Conservation (phyloP, 768 basidiomycete species). For the Panus rudis region DNA sequence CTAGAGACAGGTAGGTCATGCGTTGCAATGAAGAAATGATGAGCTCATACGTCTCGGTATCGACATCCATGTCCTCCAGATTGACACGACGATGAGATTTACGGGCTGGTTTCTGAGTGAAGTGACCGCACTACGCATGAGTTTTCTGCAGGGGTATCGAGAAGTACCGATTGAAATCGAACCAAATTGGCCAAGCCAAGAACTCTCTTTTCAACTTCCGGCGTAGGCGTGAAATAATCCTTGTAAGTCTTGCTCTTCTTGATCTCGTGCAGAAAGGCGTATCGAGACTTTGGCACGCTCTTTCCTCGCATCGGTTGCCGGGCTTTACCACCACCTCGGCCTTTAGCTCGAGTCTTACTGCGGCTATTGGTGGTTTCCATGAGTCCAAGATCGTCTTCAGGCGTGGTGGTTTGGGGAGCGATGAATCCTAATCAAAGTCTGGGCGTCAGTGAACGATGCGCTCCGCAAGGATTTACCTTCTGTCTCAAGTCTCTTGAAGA, state of each 20-base stretch:
- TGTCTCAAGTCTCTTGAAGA: slow-evolving; percentile 61
- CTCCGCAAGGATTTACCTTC: slow-evolving; percentile 42
- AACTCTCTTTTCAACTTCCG: slow-evolving; percentile 50
- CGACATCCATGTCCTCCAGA: too few relatives aligned
- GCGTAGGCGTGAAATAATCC: slow-evolving; percentile 65
- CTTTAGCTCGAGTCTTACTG: slow-evolving; percentile 33
- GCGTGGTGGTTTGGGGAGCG: slow-evolving; percentile 37
- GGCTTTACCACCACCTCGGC: too few relatives aligned
- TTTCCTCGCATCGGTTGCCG: slow-evolving; percentile 30
- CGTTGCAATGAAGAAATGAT: too few relatives aligned
- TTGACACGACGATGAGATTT: too few relatives aligned
- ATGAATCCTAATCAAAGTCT: slow-evolving; percentile 46
- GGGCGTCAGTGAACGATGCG: background rate
- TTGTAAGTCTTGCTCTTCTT: slow-evolving; percentile 41
- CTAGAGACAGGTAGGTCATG: too few relatives aligned
- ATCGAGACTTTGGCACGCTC: slow-evolving; percentile 49
- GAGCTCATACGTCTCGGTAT: too few relatives aligned
- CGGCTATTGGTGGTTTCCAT: slow-evolving; percentile 33
- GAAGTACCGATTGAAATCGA: too few relatives aligned
- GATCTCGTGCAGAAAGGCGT: slow-evolving; percentile 47
- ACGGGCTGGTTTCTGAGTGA: too few relatives aligned
- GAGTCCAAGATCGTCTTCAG: slow-evolving; percentile 42
- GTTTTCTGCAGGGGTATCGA: too few relatives aligned
- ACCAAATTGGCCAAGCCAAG: slow-evolving; percentile 58
- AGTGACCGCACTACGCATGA: too few relatives aligned